A percentile compares a stretch with the other conserved stretches of the same genome.
These are phyloP conservation scores for Kwoniella bestiolae DNA, from an alignment of 768 basidiomycete genomes.

Conservation along the genomic window DNA sequence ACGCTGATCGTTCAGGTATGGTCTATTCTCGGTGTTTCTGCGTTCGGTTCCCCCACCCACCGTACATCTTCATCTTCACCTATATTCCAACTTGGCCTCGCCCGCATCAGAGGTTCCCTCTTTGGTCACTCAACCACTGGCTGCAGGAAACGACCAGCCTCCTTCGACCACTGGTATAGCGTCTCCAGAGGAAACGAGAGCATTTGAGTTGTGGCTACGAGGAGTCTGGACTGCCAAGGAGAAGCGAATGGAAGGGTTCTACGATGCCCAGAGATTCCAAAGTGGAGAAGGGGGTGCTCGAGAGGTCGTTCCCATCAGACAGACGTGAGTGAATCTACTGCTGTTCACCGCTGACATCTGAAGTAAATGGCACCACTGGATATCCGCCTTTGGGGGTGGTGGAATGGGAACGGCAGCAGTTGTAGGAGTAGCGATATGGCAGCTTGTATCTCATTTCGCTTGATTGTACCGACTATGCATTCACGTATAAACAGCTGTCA, in stretches of 20 bases:
- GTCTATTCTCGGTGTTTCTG: constrained; percentile 83
- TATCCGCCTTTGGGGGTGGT: constrained; percentile 43
- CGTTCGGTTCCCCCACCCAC: constrained; percentile 78
- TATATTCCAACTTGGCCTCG: constrained; percentile 66
- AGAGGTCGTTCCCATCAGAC: constrained; percentile 38
- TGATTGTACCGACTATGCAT: constrained; percentile 4
- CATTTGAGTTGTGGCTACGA: constrained; percentile 83
- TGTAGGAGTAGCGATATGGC: constrained; percentile 6
- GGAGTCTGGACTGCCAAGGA: constrained; percentile 86
- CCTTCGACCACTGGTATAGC: constrained; percentile 53
- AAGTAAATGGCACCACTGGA: constrained; percentile 47
- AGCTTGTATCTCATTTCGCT: background rate
- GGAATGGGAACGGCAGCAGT: constrained; percentile 34
- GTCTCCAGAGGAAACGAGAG: constrained; percentile 65
- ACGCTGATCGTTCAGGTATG: constrained; percentile 62
- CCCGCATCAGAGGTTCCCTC: constrained; percentile 56
- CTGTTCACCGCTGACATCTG: background rate
- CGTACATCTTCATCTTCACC: constrained; percentile 83
- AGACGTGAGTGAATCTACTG: constrained; percentile 34
- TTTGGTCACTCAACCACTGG: constrained; percentile 49
- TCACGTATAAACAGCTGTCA: constrained; percentile 8
- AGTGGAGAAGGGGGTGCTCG: constrained; percentile 22
- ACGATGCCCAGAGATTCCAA: constrained; percentile 63
- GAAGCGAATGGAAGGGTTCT: constrained; percentile 70
- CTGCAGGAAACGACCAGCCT: constrained; percentile 43